A percentile compares a stretch with the other conserved stretches of the same genome.
These are phyloP conservation scores for Nannizzia gypsea DNA, from an alignment of 2,329 filamentous ascomycete genomes.

Conservation along the genomic window DNA sequence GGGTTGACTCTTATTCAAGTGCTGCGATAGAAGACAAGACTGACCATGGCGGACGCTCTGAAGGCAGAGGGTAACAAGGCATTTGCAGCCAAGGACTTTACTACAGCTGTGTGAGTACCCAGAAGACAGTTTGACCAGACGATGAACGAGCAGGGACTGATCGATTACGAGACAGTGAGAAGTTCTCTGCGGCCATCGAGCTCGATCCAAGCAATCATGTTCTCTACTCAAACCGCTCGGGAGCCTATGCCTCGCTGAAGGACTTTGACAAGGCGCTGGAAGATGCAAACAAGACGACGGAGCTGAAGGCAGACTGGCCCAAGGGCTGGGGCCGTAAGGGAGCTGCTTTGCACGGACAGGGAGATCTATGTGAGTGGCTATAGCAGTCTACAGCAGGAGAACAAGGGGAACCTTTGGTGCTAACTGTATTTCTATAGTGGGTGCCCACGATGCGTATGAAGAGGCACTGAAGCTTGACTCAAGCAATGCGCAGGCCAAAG, in stretches of 20 bases:
- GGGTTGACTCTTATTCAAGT: neutral
- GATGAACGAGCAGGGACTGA: neutral
- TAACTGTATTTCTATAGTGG: constrained; percentile 38
- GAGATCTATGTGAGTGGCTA: constrained; percentile 56
- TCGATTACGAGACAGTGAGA: constrained; percentile 50
- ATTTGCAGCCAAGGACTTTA: constrained; percentile 93
- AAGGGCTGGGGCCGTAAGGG: constrained; percentile 95
- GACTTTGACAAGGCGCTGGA: constrained; percentile 74
- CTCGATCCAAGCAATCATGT: constrained; percentile 86
- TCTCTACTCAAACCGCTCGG: constrained; percentile 94
- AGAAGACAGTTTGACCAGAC: neutral
- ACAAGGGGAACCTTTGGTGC: constrained; percentile 9
- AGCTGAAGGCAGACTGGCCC: constrained; percentile 94
- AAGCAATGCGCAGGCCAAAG: constrained; percentile 84
- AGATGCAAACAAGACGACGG: constrained; percentile 85
- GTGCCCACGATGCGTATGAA: constrained; percentile 80
- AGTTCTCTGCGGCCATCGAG: constrained; percentile 87
- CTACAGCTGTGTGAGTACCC: constrained; percentile 74
- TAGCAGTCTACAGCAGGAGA: constrained; percentile 8
- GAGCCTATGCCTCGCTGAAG: constrained; percentile 72
- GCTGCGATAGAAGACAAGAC: neutral
- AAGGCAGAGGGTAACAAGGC: constrained; percentile 98
- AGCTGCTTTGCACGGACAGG: constrained; percentile 74
- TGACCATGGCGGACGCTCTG: constrained; percentile 62
- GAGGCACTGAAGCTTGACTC: constrained; percentile 89